Evolutionary conservation across 1,284 basidiomycete species (phyloP), one percentile per base, ranked within the genome.

Genomic region (Apiotrichum mycotoxinovorans): DNA sequence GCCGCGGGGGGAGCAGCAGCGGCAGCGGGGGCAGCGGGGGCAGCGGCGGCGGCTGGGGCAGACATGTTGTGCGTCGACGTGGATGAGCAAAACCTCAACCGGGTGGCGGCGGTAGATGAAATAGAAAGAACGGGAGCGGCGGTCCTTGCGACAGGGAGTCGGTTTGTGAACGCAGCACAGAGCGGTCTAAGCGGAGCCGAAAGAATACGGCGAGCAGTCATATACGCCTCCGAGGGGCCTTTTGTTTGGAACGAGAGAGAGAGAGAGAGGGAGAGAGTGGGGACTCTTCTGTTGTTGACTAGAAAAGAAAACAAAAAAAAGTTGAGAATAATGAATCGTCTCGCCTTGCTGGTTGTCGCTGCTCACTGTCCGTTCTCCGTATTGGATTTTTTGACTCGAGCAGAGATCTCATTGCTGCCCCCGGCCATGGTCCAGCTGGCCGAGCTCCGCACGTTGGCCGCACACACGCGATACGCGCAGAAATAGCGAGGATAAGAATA

Each of bases 171-270:
- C 22, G 49, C 37, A 41, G 49, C n/a, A 26, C 38, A 25, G 42
- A 52, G 44, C 38, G 49, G 37, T 34, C 47, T 41, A n/a, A 48
- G 22, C 33, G 49, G 51, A 26, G 53, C 54, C 41, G 47, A 42
- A 25, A 59, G 44, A 27, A 55, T 14, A 22, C 54, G 51, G 52
- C 60, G 53, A 15, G 41, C 41, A 46, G 38, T 55, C 60, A 61
- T 61, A 58, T 38, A 61, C 56, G 42, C 52, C 57, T 51, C 22
- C n/a, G 10, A 15, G 46, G 26, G 33, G 40, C n/a, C n/a, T 20
- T n/a, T n/a, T n/a, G 34, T n/a, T 33, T 30, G n/a, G 53, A 41
- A 37, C 15, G 27, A 35, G 11, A 37, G 25, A 12, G 20, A 34
- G 22, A 47, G 23, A 33, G 18, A 12, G 51, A 15, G 10, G 51